Evolutionary conservation across 1,284 basidiomycete genomes (phyloP).

Genomic region (Cryptococcus sp.): DNA sequence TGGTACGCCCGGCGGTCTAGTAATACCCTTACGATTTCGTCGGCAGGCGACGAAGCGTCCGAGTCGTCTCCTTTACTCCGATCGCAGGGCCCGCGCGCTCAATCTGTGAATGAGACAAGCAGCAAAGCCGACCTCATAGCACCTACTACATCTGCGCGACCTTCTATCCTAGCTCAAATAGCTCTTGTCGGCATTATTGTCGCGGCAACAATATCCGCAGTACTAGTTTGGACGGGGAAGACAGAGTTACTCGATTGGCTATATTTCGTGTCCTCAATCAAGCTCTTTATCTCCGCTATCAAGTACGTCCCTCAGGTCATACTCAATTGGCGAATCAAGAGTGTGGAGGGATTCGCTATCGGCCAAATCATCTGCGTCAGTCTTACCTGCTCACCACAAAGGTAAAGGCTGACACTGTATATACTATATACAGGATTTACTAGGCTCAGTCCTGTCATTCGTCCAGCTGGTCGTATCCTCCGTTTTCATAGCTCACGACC

Average conservation of each 20-base stretch:
- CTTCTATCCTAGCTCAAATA: constrained; percentile 26
- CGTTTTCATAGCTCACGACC: constrained; percentile 43
- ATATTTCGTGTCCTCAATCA: constrained; percentile 46
- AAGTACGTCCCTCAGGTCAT: constrained; percentile 53
- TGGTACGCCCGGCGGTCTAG: constrained; percentile 30
- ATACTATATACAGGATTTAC: constrained; percentile 37
- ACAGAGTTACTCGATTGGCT: constrained; percentile 48
- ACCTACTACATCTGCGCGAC: constrained; percentile 20
- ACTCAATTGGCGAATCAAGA: constrained; percentile 44
- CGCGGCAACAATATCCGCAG: constrained; percentile 19
- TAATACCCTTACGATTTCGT: not conserved
- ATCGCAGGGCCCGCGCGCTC: not conserved
- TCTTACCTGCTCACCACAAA: not conserved
- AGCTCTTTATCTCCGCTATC: constrained; percentile 43
- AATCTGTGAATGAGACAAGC: not conserved
- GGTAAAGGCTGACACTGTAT: not conserved
- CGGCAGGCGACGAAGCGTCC: not conserved
- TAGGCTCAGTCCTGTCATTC: constrained; percentile 48
- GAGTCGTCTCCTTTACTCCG: constrained; percentile 4
- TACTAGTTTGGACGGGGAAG: constrained; percentile 31
- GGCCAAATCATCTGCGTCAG: constrained; percentile 34
- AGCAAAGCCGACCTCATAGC: not conserved
- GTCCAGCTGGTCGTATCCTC: constrained; percentile 49
- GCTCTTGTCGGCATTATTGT: constrained; percentile 30
- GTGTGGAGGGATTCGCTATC: constrained; percentile 47